These are phyloP conservation scores for Phytophthora colocasiae DNA, from an alignment of 352 stramenopile genomes.

Conservation along the genomic window DNA sequence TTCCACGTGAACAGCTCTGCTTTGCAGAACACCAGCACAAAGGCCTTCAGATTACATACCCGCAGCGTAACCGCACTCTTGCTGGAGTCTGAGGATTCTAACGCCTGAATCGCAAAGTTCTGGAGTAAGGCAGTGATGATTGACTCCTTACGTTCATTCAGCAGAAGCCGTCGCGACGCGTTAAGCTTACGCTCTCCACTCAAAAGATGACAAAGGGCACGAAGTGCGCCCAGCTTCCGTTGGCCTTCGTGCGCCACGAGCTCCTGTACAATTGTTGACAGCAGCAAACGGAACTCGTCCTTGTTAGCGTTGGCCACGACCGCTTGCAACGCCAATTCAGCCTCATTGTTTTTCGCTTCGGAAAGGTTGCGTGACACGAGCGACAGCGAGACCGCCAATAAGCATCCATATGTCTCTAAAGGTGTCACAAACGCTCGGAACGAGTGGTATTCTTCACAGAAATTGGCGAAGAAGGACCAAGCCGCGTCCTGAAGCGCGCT, in stretches of 20 bases:
- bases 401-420: conserved; percentile 67
- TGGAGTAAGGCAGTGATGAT: conserved; percentile 56
- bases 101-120: conserved; percentile 50
- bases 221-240: conserved; percentile 65
- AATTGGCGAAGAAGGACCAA: conserved; percentile 59
- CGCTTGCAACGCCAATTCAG: conserved; percentile 41
- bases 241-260: conserved; percentile 36
- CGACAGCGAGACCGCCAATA: conserved; percentile 59
- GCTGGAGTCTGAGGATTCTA: conserved; percentile 3
- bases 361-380: conserved; percentile 19
- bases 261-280: conserved; percentile 68
- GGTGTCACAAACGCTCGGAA: conserved; percentile 50
- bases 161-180: conserved; percentile 46
- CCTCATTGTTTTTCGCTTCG: conserved; percentile 12
- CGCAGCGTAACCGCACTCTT: conserved; percentile 22
- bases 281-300: conserved; percentile 72
- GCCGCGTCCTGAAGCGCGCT: conserved; percentile 25
- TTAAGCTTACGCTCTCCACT: conserved; percentile 72
- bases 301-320: conserved; percentile 71
- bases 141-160: conserved; percentile 62
- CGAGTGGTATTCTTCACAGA: conserved; percentile 62
- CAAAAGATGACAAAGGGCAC: conserved; percentile 61
- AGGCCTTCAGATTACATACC: conserved; percentile 65
- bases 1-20: conserved; percentile 85
- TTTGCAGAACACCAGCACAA: conserved; percentile 80